These are phyloP conservation scores for Violaceomyces palustris DNA, from an alignment of 1,284 basidiomycete species.

Conservation along the genomic window DNA sequence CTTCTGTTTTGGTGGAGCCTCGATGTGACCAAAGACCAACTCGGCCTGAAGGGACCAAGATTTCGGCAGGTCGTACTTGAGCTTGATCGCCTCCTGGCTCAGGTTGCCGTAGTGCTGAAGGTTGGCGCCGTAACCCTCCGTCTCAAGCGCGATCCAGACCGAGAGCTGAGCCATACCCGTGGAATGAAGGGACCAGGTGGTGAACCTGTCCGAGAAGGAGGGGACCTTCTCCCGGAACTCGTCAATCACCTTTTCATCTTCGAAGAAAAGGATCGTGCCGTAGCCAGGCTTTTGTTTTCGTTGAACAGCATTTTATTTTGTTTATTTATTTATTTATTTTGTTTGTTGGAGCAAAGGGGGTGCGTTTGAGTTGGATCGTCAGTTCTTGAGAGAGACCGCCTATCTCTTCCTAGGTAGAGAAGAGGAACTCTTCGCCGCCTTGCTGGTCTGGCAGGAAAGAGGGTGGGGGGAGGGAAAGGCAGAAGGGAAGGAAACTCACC, in stretches of 20 bases:
- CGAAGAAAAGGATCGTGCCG: constrained; percentile 57
- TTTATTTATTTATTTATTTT: too few species aligned
- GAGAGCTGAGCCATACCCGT: constrained; percentile 54
- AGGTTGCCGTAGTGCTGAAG: constrained; percentile 53
- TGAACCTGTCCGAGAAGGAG: constrained; percentile 53
- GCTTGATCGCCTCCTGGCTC: constrained; percentile 37
- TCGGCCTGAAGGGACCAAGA: constrained; percentile 55
- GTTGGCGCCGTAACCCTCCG: constrained; percentile 56
- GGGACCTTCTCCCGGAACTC: constrained; percentile 53
- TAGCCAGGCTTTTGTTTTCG: constrained; percentile 53
- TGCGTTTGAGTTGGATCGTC: too few species aligned
- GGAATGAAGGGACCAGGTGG: constrained; percentile 36
- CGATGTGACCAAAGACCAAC: constrained; percentile 56
- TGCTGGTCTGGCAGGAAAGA: too few species aligned
- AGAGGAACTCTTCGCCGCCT: too few species aligned
- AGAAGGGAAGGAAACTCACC: constrained; percentile 3
- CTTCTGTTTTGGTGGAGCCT: constrained; percentile 51
- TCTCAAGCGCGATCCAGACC: constrained; percentile 56
- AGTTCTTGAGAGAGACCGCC: too few species aligned
- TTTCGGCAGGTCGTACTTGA: constrained; percentile 51
- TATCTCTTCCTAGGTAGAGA: too few species aligned
- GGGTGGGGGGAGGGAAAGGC: too few species aligned
- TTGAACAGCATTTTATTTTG: too few species aligned
- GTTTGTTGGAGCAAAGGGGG: too few species aligned
- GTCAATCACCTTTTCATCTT: constrained; percentile 30